Evolutionary conservation across 306 rosid species (phyloP).

Genomic region (Vigna hirtella): DNA sequence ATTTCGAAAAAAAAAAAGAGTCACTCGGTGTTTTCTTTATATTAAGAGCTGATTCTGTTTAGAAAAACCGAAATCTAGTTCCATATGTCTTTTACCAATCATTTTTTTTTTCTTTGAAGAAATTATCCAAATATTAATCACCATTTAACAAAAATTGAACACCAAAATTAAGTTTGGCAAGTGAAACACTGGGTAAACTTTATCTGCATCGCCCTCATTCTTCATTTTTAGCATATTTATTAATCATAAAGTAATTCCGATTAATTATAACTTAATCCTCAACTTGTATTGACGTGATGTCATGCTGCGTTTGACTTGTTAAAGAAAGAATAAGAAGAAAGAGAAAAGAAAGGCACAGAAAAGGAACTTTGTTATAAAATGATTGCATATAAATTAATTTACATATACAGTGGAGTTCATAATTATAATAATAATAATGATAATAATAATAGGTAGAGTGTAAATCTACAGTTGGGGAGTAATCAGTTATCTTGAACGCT

Average conservation of each 20-base stretch:
- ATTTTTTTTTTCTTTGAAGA: background rate
- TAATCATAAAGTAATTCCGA: background rate
- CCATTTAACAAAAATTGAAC: constrained; percentile 24
- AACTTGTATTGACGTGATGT: constrained; percentile 39
- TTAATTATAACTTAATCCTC: constrained; percentile 6
- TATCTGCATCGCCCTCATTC: constrained; percentile 1
- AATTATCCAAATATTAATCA: constrained; percentile 21
- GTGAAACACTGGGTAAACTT: constrained; percentile 34
- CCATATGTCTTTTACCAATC: background rate
- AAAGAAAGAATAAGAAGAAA: background rate
- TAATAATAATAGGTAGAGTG: constrained; percentile 41
- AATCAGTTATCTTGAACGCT: constrained; percentile 39
- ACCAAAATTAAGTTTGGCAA: constrained; percentile 11
- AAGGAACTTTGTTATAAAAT: background rate
- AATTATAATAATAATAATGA: background rate
- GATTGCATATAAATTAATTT: background rate
- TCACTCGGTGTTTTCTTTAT: background rate
- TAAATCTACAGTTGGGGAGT: constrained; percentile 32
- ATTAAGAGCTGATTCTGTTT: background rate
- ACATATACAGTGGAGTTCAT: background rate
- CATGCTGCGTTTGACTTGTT: constrained; percentile 28
- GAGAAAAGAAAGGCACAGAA: background rate
- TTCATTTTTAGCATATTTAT: background rate
- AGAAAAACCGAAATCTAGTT: background rate
- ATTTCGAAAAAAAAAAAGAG: background rate